Conservation (phyloP, 2,329 filamentous ascomycete species). For the Calonectria pseudoreteaudii region DNA sequence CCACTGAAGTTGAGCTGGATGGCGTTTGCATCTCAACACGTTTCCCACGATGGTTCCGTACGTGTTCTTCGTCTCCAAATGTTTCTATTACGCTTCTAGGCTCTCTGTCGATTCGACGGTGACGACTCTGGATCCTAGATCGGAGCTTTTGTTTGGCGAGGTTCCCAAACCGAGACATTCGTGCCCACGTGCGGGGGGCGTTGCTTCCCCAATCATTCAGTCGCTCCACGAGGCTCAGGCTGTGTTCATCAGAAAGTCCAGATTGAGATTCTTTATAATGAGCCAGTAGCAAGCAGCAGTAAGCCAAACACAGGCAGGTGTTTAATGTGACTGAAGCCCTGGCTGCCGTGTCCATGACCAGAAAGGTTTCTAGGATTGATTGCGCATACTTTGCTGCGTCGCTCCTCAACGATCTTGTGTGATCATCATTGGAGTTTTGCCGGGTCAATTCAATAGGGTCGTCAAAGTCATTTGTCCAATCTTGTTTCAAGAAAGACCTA, state of each 20-base stretch:
- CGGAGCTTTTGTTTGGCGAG: constrained; percentile 7
- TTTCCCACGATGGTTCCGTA: neutral
- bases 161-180: neutral
- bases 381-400: constrained; percentile 4
- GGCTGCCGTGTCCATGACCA: neutral
- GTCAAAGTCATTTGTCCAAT: neutral
- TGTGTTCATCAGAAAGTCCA: neutral
- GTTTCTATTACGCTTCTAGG: neutral
- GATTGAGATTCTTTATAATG: constrained; percentile 3
- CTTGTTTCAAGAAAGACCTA: neutral
- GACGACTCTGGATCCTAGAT: neutral
- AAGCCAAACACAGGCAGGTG: neutral
- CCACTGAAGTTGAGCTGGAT: neutral
- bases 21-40: neutral
- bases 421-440: neutral
- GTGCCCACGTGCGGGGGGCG: neutral
- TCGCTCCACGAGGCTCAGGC: neutral
- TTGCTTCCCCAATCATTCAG: constrained; percentile 9
- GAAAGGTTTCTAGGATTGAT: constrained; percentile 12
- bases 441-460: neutral
- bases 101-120: too few relatives aligned
- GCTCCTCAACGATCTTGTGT: neutral
- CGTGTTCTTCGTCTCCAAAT: neutral
- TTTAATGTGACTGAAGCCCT: constrained; percentile 4
- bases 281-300: constrained; percentile 1